Conservation (phyloP, 495 filamentous ascomycete species). For the Lophiostoma macrostomum region DNA sequence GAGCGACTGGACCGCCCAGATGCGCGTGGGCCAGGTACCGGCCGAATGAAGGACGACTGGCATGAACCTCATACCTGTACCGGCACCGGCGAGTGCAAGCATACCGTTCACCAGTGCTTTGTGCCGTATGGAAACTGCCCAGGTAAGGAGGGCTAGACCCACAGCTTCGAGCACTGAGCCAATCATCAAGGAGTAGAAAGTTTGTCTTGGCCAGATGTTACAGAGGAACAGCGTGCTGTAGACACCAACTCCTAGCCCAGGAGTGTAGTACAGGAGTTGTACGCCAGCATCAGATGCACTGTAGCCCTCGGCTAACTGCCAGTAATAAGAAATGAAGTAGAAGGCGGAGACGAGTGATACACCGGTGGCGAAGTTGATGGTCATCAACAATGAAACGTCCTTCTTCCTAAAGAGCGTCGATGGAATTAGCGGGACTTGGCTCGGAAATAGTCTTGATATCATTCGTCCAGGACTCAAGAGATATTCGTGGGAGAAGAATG, state of each 20-base stretch:
- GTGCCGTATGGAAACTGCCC: conserved; percentile 45
- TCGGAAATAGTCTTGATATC: conserved; percentile 46
- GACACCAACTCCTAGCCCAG: conserved; percentile 49
- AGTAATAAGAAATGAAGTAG: conserved; percentile 62
- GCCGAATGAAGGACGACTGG: conserved; percentile 51
- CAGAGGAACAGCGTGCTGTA: conserved; percentile 54
- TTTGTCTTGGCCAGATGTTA: conserved; percentile 56
- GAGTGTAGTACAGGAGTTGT: conserved; percentile 50
- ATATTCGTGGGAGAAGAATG: conserved; percentile 55
- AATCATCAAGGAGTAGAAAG: conserved; percentile 49
- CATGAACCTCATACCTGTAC: conserved; percentile 53
- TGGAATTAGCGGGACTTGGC: conserved; percentile 55
- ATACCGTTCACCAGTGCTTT: conserved; percentile 52
- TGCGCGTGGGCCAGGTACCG: conserved; percentile 52
- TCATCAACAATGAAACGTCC: conserved; percentile 53
- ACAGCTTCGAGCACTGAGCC: conserved; percentile 50
- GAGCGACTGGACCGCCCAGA: conserved; percentile 51
- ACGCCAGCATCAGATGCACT: conserved; percentile 49
- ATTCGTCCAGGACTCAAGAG: conserved; percentile 49
- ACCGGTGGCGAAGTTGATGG: conserved; percentile 50
- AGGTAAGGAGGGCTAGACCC: conserved; percentile 49
- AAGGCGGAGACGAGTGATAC: conserved; percentile 54
- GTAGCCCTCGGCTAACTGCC: conserved; percentile 51
- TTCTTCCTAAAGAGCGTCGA: conserved; percentile 49
- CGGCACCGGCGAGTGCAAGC: conserved; percentile 57